Evolutionary conservation across 2,329 filamentous ascomycete genomes (phyloP), one percentile per base, ranked within the genome.

Genomic region (Falciphora oryzae): DNA sequence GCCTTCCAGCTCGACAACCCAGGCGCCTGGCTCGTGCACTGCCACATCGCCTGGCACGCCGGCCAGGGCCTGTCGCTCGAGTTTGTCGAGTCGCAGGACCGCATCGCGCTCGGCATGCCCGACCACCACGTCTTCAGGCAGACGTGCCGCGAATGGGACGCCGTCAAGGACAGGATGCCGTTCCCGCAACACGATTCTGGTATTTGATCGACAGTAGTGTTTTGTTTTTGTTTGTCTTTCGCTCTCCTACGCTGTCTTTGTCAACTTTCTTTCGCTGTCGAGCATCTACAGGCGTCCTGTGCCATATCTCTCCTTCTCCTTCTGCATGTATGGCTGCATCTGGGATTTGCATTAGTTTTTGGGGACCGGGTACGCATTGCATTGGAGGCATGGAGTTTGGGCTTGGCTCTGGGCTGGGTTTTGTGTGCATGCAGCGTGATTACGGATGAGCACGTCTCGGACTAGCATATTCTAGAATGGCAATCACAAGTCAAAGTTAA

Each of bases 1-100:
- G 74, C 70, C 1, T 77, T 76, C 67, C 59, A 72, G 66, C 67
- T 72, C 25, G 73, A 76, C 64, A 77, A 76, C 66, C 75, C 75
- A 3, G 74, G 75, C 22, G 68, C 68, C 4, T 74, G 72, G 71
- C 64, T 71, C 5, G 65, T 72, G 25, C 71, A 74, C 66, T 74
- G 73, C 63, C 71, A 74, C 64, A 69, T 72, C 57, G 68, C 68
- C 29, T 69, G 68, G 62, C 62, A 66, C 65, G 61, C 62, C 16
- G n/a, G 28, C 28, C 44, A 64, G 62, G 65, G 65, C 27, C 59
- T 65, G 32, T 62, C 76, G 5, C 69, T 83, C 53, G 80, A 84
- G 70, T 81, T 84, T 67, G 66, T 83, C 29, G 83, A 53, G 44
- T 53, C 44, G 18, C 11, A 57, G 58, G 16, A 1, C 58, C 28